Base-by-base conservation (phyloP, 164 flowering plant genomes). In the Annona cherimola region DNA sequence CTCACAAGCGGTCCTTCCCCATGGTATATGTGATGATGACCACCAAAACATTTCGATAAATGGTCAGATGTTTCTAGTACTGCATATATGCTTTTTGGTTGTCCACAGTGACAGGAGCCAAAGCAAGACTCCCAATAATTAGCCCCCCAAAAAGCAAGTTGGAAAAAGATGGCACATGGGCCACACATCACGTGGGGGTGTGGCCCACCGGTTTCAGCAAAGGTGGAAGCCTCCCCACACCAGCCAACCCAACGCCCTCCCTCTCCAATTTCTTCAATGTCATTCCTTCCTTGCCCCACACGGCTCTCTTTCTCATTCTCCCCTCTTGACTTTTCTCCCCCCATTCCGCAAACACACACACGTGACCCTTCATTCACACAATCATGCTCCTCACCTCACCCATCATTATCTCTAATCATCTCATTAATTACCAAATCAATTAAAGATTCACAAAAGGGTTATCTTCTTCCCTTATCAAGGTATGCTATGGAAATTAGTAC, bases 211-310 rank as follows among this genome's bases (percentile, higher is more conserved):
- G 66, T 63, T 63, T 19, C 66, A 4, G 42, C 7, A 63, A 63
- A 63, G 42, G 66, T n/a, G 41, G 66, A 66, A 66, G 50, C 16
- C 50, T 66, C 69, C 39, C 46, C 35, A 26, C 35, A 26, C 35
- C 35, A 26, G 35, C 35, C 35, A 26, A 26, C 35, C 35, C 35
- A 26, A 26, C 35, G 57, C 26, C n/a, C 44, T 9, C 8, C 20
- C 11, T 41, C 45, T 14, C 8, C 14, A 9, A 50, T 5, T 4
- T 50, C 55, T 50, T 50, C 12, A 50, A 50, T 8, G 14, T 50
- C 61, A 39, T 59, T 54, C 71, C 70, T 67, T 67, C 45, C 70
- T 67, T 67, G 41, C 57, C 70, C 55, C 70, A 45, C 70, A 67
- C 70, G 70, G 16, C 55, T 67, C 70, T 67, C 70, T 50, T 50